A percentile compares a stretch with the other conserved stretches of the same genome.
Conservation (phyloP, 1,139 yeast genomes). For the Groenewaldozyma sp. region DNA sequence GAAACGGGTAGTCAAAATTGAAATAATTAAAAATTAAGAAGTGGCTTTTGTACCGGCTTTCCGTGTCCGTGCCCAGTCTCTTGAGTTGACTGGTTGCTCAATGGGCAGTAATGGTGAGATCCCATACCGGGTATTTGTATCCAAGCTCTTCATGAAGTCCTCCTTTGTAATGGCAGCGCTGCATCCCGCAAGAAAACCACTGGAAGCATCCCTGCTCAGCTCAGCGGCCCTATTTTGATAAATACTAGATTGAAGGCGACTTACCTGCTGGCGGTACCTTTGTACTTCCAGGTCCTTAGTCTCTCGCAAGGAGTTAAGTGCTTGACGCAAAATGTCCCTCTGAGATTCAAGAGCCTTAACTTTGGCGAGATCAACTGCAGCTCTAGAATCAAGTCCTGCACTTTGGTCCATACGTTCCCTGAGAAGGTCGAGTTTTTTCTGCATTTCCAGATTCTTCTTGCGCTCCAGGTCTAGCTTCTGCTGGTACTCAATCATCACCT, state of each 20-base stretch:
- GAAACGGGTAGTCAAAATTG: too few species aligned
- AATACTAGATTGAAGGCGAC: neutral
- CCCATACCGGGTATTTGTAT: conserved; percentile 4
- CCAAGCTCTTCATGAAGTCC: neutral
- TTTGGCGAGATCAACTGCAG: conserved; percentile 7
- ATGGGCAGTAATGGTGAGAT: conserved; percentile 14
- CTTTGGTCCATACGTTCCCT: conserved; percentile 6
- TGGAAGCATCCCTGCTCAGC: neutral
- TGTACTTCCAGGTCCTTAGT: conserved; percentile 30
- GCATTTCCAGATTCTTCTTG: conserved; percentile 19
- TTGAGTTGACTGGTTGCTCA: conserved; percentile 9
- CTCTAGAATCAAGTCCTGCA: neutral
- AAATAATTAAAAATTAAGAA: too few species aligned
- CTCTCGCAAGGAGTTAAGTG: conserved; percentile 31
- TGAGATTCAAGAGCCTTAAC: conserved; percentile 35
- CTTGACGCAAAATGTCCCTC: conserved; percentile 52
- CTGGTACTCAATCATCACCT: conserved; percentile 22
- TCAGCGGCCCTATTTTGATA: neutral
- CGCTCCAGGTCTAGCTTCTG: conserved; percentile 24
- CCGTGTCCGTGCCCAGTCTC: too few species aligned
- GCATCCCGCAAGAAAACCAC: too few species aligned
- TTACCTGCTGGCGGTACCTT: conserved; percentile 26
- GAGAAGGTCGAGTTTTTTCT: conserved; percentile 18
- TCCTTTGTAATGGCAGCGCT: neutral
- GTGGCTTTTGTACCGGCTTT: too few species aligned